Base-by-base conservation (phyloP, 1,284 basidiomycete genomes). In the Waitea zeae region DNA sequence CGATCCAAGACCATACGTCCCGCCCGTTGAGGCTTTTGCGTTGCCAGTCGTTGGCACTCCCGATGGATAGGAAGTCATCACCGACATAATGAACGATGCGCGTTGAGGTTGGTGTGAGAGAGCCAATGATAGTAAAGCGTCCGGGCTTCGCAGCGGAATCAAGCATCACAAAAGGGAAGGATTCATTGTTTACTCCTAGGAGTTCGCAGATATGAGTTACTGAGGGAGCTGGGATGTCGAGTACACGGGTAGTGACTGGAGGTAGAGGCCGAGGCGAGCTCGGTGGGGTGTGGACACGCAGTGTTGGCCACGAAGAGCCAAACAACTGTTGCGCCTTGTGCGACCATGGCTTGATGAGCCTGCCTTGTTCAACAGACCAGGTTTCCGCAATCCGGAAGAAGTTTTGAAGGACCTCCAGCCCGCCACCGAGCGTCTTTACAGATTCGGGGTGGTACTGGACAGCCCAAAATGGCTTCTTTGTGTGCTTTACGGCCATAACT, bases 401-500 rank as follows among this genome's bases (percentile, higher is more conserved):
- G 49, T 82, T 84, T 12, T 50, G 49, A 31, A 83, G 41, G n/a
- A 82, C 65, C 35, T 70, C 62, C 12, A 62, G 44, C 2, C 79
- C 80, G 7, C 73, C 74, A 2, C 62, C 66, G 31, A 58, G 54
- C 2, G 77, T 82, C 41, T 74, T 64, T 2, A 73, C 67, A 5
- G 75, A 84, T 54, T 93, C 92, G 1, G 92, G 93, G 51, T 97
- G 93, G 48, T 95, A 97, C 50, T 97, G 92, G 2, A 97, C 89
- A 3, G 86, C 88, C 74, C 81, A 92, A 44, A 92, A 83, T 0
- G 90, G 86, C 40, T 66, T 67, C 9, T 46, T 51, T 30, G 46
- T 59, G 49, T 92, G 88, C 43, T 61, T 64, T 19, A 66, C 52
- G 18, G 70, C 78, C 80, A 84, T 84, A 14, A 77, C 55, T 13